phyloP scores from a whole-genome alignment of 352 stramenopile species.

The Globisporangium nunn region DNA sequence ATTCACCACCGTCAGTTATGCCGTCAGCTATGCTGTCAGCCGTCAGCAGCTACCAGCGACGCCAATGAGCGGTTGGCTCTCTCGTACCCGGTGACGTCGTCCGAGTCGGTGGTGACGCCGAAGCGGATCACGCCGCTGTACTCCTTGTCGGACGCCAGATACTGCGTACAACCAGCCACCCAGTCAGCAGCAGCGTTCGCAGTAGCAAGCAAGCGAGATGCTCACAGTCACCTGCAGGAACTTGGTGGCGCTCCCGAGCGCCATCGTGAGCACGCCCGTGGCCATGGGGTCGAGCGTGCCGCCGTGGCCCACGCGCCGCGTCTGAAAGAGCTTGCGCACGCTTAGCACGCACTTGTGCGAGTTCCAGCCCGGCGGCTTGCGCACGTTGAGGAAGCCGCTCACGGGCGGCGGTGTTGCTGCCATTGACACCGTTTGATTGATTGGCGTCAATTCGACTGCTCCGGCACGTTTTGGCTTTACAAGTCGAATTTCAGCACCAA shows the following conservation, averaged over 20 bases:
- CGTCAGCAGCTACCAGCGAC: too few species aligned
- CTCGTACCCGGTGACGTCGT: slow-evolving; percentile 72
- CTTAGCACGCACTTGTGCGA: slow-evolving; percentile 72
- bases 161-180: slow-evolving; percentile 18
- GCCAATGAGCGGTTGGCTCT: too few species aligned
- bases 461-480: neutral
- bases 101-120: slow-evolving; percentile 68
- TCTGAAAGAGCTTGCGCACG: slow-evolving; percentile 67
- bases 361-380: slow-evolving; percentile 67
- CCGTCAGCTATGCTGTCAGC: neutral
- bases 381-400: slow-evolving; percentile 75
- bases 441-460: neutral
- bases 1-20: too few species aligned
- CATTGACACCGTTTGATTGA: neutral
- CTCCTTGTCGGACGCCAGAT: slow-evolving; percentile 61
- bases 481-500: too few species aligned
- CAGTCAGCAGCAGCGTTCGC: neutral
- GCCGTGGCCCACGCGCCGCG: slow-evolving; percentile 65
- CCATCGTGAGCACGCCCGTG: slow-evolving; percentile 78
- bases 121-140: slow-evolving; percentile 72
- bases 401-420: neutral
- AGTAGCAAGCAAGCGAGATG: neutral
- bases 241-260: slow-evolving; percentile 71
- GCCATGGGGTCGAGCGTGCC: slow-evolving; percentile 88
- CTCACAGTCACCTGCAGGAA: slow-evolving; percentile 51